A percentile compares a stretch with the other conserved stretches of the same genome.
These are phyloP conservation scores for Fusarium setosum DNA, from an alignment of 2,329 filamentous ascomycete species.

Conservation along the genomic window DNA sequence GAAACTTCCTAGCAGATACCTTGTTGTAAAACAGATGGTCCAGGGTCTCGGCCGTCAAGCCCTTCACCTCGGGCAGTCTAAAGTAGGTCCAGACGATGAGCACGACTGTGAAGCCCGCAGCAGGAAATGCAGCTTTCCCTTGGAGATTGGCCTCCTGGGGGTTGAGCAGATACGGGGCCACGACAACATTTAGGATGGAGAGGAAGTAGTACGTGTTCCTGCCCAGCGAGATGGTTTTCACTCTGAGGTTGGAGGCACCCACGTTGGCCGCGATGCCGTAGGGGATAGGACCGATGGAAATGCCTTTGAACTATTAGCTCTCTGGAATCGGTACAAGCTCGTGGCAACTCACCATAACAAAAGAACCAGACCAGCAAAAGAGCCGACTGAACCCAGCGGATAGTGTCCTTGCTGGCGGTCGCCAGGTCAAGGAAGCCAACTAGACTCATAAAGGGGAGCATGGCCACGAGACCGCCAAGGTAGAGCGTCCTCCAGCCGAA, in stretches of 20 bases:
- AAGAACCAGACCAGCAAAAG: constrained; percentile 17
- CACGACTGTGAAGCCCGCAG: not conserved
- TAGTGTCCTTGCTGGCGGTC: not conserved
- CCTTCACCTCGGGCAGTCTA: constrained; percentile 16
- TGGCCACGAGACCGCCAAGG: constrained; percentile 51
- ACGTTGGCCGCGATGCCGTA: constrained; percentile 15
- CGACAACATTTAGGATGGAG: constrained; percentile 7
- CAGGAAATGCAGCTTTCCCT: constrained; percentile 12
- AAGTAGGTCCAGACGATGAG: constrained; percentile 11
- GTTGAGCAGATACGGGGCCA: constrained; percentile 16
- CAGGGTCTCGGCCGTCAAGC: not conserved
- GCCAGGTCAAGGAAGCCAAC: constrained; percentile 47
- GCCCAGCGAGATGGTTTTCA: constrained; percentile 14
- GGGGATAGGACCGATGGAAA: not conserved
- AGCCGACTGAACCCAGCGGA: constrained; percentile 11
- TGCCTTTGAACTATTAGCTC: no score
- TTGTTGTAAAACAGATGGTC: not conserved
- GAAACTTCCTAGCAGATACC: not conserved
- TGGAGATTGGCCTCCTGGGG: constrained; percentile 7
- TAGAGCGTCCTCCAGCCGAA: constrained; percentile 24
- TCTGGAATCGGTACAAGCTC: not conserved
- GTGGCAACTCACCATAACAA: constrained; percentile 6
- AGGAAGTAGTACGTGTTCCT: constrained; percentile 16
- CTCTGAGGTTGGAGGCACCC: constrained; percentile 2
- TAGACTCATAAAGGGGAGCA: constrained; percentile 48